These are phyloP conservation scores for Aspergillus ostianus DNA, from an alignment of 495 filamentous ascomycete genomes.

Conservation along the genomic window DNA sequence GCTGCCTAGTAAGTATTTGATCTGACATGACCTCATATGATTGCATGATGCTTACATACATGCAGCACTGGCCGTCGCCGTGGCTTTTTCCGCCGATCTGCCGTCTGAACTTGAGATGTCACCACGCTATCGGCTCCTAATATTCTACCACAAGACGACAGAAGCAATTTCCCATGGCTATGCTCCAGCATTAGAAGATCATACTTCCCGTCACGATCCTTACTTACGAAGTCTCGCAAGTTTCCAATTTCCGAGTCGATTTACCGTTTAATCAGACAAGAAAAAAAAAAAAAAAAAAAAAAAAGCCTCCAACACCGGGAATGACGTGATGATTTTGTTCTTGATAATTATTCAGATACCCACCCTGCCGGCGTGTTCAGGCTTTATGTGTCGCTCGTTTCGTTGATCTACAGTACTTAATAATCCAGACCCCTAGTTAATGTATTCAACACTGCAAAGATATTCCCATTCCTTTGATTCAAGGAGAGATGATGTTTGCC, in stretches of 20 bases:
- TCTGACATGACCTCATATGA: background rate
- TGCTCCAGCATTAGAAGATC: too few relatives aligned
- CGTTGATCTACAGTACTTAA: background rate
- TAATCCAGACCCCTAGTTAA: background rate
- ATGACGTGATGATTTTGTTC: constrained; percentile 12
- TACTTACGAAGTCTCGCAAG: background rate
- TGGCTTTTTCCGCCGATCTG: constrained; percentile 13
- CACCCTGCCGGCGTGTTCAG: constrained; percentile 12
- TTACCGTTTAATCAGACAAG: background rate
- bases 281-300: background rate
- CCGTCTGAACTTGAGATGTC: constrained; percentile 10
- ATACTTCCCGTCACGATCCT: too few relatives aligned
- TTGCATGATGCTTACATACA: background rate
- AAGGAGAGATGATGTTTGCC: background rate
- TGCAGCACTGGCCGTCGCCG: constrained; percentile 3
- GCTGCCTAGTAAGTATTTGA: constrained; percentile 6
- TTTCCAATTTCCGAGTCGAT: background rate
- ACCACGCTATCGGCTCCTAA: background rate
- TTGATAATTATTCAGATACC: constrained; percentile 15
- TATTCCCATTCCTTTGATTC: background rate
- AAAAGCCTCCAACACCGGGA: constrained; percentile 4
- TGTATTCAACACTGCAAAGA: background rate
- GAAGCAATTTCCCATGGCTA: too few relatives aligned
- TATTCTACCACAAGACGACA: too few relatives aligned
- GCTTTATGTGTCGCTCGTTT: constrained; percentile 10